Evolutionary conservation across 805 yeast species (phyloP), one percentile per base, ranked within the genome.

Genomic region (Sugiyamaella marilandica): DNA sequence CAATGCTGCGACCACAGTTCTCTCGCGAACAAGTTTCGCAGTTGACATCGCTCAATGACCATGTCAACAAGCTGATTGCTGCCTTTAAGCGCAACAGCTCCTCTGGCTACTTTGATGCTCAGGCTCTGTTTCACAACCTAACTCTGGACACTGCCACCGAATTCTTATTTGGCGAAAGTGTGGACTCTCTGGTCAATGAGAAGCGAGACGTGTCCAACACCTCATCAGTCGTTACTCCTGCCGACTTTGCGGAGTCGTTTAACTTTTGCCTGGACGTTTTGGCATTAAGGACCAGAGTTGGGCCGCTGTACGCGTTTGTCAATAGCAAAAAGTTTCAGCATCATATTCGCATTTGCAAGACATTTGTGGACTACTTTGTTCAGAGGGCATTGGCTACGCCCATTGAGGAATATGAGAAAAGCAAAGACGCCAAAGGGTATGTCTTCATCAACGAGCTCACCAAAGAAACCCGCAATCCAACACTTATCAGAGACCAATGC

Each of bases 391-490:
- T 73, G 45, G 14, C 39, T 11, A 31, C 46, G 24, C 33, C 51
- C 14, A 31, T 24, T 26, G 39, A 49, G 2, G 43, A 55, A 47
- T 63, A 41, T 72, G 69, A 36, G 58, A 65, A 47, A 55, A 10
- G 8, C 24, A 58, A 34, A 64, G 71, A 29, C 36, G 13, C 41
- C 21, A 63, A 60, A 45, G 68, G 73, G 10, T 75, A 75, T 55
- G 65, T 72, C 10, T 75, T 77, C 61, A 69, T 75, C 58, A 66
- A 71, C 51, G 80, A 75, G 60, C 70, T 77, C 56, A 76, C 70
- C 39, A 70, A 72, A 57, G 73, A 70, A 49, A 73, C 77, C 16
- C 65, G 76, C 49, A 73, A 77, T 58, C 77, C 76, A 2, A 61
- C 54, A 33, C 69, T 71, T 19, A 67, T 77, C 52, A 67, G 79